Conservation (phyloP, 345 rosid genomes). For the Syzygium aromaticum region DNA sequence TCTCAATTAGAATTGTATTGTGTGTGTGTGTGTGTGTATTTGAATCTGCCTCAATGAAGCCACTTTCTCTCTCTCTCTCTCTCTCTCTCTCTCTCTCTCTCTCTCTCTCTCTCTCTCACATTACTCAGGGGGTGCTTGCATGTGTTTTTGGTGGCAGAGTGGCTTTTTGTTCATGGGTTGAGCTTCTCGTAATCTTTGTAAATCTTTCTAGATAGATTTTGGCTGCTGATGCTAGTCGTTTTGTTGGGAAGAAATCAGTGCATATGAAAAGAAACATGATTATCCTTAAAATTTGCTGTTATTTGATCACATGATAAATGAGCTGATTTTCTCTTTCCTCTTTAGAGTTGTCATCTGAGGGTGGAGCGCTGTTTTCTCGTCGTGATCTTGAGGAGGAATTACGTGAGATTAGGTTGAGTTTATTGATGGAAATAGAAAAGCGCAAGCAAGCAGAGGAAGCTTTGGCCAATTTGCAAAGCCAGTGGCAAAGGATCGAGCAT, state of each 20-base stretch:
- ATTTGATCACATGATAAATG: neutral
- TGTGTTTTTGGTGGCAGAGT: no score
- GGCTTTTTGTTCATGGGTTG: neutral
- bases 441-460: slow-evolving; percentile 61
- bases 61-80: no score
- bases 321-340: neutral
- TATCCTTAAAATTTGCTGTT: neutral
- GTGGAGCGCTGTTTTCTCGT: slow-evolving; percentile 31
- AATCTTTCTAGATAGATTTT: neutral
- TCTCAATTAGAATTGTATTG: neutral
- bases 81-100: no score
- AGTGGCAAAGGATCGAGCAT: slow-evolving; percentile 57
- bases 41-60: neutral
- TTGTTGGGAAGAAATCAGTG: neutral
- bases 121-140: no score
- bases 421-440: slow-evolving; percentile 61
- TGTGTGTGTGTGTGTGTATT: neutral
- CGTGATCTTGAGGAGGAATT: slow-evolving; percentile 39
- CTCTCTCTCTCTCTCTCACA: no score
- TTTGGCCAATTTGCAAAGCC: slow-evolving; percentile 31
- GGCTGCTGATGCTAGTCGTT: neutral
- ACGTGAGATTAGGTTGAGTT: slow-evolving; percentile 38
- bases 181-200: neutral
- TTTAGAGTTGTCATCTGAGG: slow-evolving; percentile 53
- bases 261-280: neutral